Evolutionary conservation across 2,329 filamentous ascomycete species (phyloP).

Genomic region (Coniella vitis): DNA sequence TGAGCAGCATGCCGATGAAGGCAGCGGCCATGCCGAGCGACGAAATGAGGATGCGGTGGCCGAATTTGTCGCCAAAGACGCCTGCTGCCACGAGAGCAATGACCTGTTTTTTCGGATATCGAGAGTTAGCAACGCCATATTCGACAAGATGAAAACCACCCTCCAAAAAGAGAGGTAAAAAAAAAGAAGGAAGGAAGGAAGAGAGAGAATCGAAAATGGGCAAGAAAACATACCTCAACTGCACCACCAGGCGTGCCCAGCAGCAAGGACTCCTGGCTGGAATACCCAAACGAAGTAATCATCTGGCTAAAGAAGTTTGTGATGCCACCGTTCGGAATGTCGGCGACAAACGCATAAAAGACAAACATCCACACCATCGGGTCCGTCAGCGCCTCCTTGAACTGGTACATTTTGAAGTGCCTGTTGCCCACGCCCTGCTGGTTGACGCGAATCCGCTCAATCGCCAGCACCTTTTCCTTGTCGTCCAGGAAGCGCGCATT

Average conservation of each 20-base stretch:
- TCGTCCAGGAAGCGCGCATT: conserved; percentile 43
- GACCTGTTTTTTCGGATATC: conserved; percentile 17
- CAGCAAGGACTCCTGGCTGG: conserved; percentile 53
- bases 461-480: conserved; percentile 49
- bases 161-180: too few species aligned
- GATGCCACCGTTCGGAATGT: conserved; percentile 31
- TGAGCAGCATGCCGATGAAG: conserved; percentile 57
- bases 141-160: too few species aligned
- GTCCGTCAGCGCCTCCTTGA: conserved; percentile 34
- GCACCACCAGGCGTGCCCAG: conserved; percentile 60
- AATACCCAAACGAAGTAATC: conserved; percentile 55
- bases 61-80: conserved; percentile 48
- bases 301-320: conserved; percentile 35
- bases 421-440: conserved; percentile 65
- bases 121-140: too few species aligned
- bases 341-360: conserved; percentile 26
- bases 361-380: conserved; percentile 32
- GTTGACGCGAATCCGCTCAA: conserved; percentile 52
- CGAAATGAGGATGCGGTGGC: conserved; percentile 51
- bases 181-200: too few species aligned
- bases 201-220: background rate
- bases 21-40: conserved; percentile 43
- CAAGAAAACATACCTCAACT: conserved; percentile 46
- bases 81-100: conserved; percentile 23
- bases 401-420: conserved; percentile 58